Base-by-base conservation (phyloP, 805 yeast species). In the Starmera dryadoides region DNA sequence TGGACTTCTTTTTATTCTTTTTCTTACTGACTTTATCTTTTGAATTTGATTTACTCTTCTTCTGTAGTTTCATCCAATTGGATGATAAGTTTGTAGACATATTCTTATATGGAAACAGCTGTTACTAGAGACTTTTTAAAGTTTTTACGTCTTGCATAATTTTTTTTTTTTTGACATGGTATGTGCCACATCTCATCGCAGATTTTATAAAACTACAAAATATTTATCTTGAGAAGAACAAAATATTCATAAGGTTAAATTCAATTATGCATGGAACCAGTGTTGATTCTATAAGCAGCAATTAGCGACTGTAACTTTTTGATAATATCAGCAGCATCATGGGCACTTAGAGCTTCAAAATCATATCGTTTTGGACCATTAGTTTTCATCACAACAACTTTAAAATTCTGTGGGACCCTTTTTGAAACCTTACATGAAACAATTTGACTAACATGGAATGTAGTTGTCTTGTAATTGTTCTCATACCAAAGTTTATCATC, bases 371-470 rank as follows among this genome's bases (percentile, higher is more conserved):
- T 88, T 25, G 82, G 75, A 3, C 84, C 82, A 2, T 72, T 71
- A 0, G 77, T 64, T 50, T 84, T 85, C 58, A 72, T 70, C 6
- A 88, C 80, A 14, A 86, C 80, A 7, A 91, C 77, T 57, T 89
- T 89, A 64, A 91, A 86, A 49, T 86, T 83, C 14, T 74, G 72
- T 0, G 91, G 87, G 17, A 81, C 76, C 49, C 86, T 83, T 30
- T 74, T 68, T 37, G 87, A 82, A 55, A 81, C 93, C 53, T 88
- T 88, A 44, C 86, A 72, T 41, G 79, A 76, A 15, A 77, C 58
- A 19, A 91, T 77, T 52, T 86, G 95, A 16, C 84, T 75, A 9
- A 88, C 77, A 53, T 88, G 95, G 58, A 91, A 86, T 0, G 94
- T 82, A 14, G 88, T 78, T 0, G 96, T 89, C 55, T 89, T 89